A percentile compares a stretch with the other conserved stretches of the same genome.
These are phyloP conservation scores for Pythium phragmiticola DNA, from an alignment of 352 stramenopile genomes.

Conservation along the genomic window DNA sequence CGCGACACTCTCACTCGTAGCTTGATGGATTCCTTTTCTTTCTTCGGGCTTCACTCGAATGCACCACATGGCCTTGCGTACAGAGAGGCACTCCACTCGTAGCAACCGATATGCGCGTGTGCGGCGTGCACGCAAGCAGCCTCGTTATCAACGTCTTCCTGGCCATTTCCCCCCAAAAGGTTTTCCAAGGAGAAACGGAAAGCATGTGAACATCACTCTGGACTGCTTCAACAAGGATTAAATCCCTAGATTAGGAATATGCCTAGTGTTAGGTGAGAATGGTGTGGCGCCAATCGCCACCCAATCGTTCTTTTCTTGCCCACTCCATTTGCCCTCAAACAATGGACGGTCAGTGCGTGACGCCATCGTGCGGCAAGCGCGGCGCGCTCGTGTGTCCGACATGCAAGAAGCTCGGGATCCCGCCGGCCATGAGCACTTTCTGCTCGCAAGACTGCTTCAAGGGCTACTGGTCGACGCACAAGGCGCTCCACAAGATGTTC, in stretches of 20 bases:
- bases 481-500: conserved; percentile 95
- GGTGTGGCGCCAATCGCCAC: conserved; percentile 3
- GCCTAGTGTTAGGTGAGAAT: not conserved
- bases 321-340: not conserved
- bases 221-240: conserved; percentile 2
- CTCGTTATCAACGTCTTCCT: too few species aligned
- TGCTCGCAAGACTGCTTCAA: conserved; percentile 97
- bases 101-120: conserved; percentile 5
- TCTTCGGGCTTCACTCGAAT: not conserved
- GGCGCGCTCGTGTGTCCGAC: conserved; percentile 88
- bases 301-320: not conserved
- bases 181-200: conserved; percentile 1
- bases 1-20: too few species aligned
- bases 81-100: not conserved
- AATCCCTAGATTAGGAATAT: conserved; percentile 5
- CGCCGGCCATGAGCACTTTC: conserved; percentile 85
- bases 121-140: not conserved
- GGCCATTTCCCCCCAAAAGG: too few species aligned
- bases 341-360: conserved; percentile 45
- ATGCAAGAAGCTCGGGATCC: conserved; percentile 90
- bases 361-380: conserved; percentile 71
- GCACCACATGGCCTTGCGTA: not conserved
- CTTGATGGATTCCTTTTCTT: conserved; percentile 1
- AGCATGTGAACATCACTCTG: conserved; percentile 13
- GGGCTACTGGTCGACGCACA: conserved; percentile 93